These are phyloP conservation scores for Monosporascus sp. DNA, from an alignment of 2,329 filamentous ascomycete genomes.

Conservation along the genomic window DNA sequence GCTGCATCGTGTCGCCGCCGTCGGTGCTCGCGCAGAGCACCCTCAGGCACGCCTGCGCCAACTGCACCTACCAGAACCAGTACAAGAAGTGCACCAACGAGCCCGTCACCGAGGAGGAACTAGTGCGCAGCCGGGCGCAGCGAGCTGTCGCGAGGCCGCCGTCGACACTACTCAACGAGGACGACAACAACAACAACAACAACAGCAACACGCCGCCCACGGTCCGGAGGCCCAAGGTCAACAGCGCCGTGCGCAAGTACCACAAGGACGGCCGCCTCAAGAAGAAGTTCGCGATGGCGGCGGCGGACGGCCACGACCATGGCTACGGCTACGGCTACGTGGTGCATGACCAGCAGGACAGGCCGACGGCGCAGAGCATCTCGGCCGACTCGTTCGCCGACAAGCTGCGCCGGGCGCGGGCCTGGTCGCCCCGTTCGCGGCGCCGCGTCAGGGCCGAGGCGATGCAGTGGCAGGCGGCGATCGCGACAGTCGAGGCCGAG, in stretches of 20 bases:
- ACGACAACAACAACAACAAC: not conserved
- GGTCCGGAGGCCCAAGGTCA: slow-evolving; percentile 7
- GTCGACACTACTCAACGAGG: not conserved
- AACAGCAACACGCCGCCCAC: slow-evolving; percentile 5
- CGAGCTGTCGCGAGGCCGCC: slow-evolving; percentile 4
- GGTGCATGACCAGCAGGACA: slow-evolving; percentile 1
- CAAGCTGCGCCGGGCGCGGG: slow-evolving; percentile 18
- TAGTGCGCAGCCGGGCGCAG: slow-evolving; percentile 9
- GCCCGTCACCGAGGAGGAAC: slow-evolving; percentile 19
- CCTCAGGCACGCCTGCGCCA: slow-evolving; percentile 24
- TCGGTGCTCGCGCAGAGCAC: slow-evolving; percentile 16
- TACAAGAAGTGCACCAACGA: slow-evolving; percentile 25
- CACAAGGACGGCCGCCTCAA: too few relatives aligned
- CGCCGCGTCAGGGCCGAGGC: slow-evolving; percentile 20
- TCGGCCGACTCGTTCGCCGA: slow-evolving; percentile 16
- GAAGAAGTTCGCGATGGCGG: too few relatives aligned
- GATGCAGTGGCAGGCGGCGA: slow-evolving; percentile 24
- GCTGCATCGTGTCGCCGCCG: slow-evolving; percentile 21
- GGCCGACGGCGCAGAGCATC: slow-evolving; percentile 4
- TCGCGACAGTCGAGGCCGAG: slow-evolving; percentile 24
- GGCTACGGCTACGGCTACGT: slow-evolving; percentile 1
- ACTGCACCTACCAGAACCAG: slow-evolving; percentile 26
- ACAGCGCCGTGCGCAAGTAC: not conserved
- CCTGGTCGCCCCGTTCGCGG: slow-evolving; percentile 18
- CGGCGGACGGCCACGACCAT: too few relatives aligned